Evolutionary conservation across 2,329 filamentous ascomycete genomes (phyloP), one percentile per base, ranked within the genome.

Genomic region (Samsoniella hepiali): DNA sequence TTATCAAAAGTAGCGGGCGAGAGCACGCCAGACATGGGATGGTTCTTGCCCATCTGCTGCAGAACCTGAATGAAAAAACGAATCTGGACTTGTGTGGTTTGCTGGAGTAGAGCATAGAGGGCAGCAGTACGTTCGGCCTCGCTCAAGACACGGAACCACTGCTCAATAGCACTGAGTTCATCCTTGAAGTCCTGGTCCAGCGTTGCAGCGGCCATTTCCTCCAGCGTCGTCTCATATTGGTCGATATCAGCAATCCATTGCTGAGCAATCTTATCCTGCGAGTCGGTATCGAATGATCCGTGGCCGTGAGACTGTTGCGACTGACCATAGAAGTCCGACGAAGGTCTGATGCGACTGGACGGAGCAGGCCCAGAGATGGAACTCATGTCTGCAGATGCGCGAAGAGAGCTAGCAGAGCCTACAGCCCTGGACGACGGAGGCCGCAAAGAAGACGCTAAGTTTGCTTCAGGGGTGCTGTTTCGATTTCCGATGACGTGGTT

Each of bases 231-330:
- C 82, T 99, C 95, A 72, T 97, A 97, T 76, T 98, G 94, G 75
- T 99, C 95, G 69, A 99, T 98, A 72, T 99, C 95, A 63, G 94
- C 93, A 71, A 99, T 94, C 95, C 95, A 99, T 78, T 99, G 93
- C 80, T 97, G 93, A 58, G 94, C 93, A 68, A 94, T 91, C 77
- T 93, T 94, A 75, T 98, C 95, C 75, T 95, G 88, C 10, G 90
- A 87, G 76, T 98, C 95, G 67, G 79, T 77, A 62, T 97, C 93
- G 27, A 85, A 78, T 69, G 84, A 87, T 68, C 82, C 85, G 65
- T 91, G 88, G 70, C 82, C 84, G 71, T 87, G 88, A 67, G 84
- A 84, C 74, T 89, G 84, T 71, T 91, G 87, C 50, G 84, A 79
- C 72, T 90, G 91, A 67, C 91, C 93, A 76, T 94, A 97, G 76